Evolutionary conservation across 345 rosid species (phyloP).

Genomic region (Salix purpurea): DNA sequence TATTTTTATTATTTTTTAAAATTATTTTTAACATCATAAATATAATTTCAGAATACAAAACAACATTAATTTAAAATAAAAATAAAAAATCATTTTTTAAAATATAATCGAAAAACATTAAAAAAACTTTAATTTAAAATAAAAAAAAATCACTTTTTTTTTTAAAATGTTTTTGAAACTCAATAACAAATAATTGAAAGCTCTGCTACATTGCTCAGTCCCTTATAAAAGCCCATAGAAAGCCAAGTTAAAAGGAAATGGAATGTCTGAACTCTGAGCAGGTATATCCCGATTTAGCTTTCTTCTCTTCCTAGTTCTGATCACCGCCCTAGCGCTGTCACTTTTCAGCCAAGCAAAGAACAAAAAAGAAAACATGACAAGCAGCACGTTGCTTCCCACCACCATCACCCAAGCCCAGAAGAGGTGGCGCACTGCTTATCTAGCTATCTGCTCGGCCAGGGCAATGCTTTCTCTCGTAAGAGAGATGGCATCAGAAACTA

Average conservation of each 20-base stretch:
- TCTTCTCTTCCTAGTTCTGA: neutral
- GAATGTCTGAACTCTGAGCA: neutral
- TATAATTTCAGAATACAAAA: too few relatives aligned
- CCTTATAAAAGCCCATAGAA: neutral
- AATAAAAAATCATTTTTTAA: too few relatives aligned
- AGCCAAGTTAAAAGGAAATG: neutral
- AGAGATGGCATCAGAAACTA: constrained; percentile 24
- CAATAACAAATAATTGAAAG: neutral
- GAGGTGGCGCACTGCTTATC: constrained; percentile 62
- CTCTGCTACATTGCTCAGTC: neutral
- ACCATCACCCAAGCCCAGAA: constrained; percentile 48
- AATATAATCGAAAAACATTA: too few relatives aligned
- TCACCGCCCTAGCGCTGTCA: neutral
- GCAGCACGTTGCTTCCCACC: constrained; percentile 28
- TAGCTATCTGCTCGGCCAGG: constrained; percentile 47
- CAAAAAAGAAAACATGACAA: constrained; percentile 25
- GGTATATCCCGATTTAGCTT: neutral
- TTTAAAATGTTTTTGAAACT: too few relatives aligned
- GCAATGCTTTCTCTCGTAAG: constrained; percentile 53
- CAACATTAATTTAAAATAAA: too few relatives aligned
- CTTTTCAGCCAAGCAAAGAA: too few relatives aligned
- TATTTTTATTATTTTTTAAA: too few relatives aligned
- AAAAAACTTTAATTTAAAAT: too few relatives aligned
- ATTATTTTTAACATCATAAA: too few relatives aligned
- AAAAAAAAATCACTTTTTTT: too few relatives aligned